A percentile compares a stretch with the other conserved stretches of the same genome.
phyloP scores from a whole-genome alignment of 2,329 filamentous ascomycete genomes.

The Lachnellula arida region DNA sequence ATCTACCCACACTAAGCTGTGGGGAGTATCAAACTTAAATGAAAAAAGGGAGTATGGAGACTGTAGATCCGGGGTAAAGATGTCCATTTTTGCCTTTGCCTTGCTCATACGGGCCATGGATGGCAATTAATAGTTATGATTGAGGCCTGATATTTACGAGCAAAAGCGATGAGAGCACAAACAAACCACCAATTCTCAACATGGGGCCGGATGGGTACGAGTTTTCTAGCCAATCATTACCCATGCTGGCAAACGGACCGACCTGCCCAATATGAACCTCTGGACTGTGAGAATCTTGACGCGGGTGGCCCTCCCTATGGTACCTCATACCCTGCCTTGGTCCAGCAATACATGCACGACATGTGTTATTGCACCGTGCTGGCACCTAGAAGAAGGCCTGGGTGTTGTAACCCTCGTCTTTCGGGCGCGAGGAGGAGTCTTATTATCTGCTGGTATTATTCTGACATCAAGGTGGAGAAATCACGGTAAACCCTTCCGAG shows the following conservation, averaged over 20 bases:
- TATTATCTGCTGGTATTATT: not conserved
- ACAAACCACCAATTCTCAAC: not conserved
- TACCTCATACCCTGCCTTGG: not conserved
- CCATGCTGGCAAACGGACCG: not conserved
- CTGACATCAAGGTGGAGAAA: not conserved
- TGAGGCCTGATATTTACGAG: not conserved
- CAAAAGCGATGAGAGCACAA: not conserved
- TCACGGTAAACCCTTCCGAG: not conserved
- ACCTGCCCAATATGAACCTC: not conserved
- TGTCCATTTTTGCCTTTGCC: conserved; percentile 2
- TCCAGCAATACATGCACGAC: conserved; percentile 10
- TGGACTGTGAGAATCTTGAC: not conserved
- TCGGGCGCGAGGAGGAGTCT: conserved; percentile 8
- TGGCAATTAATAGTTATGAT: not conserved
- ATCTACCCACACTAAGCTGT: no score
- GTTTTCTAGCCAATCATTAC: not conserved
- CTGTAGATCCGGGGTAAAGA: conserved; percentile 10
- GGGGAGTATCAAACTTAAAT: not conserved
- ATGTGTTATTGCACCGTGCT: conserved; percentile 5
- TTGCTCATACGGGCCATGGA: not conserved
- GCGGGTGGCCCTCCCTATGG: not conserved
- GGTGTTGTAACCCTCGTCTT: conserved; percentile 3
- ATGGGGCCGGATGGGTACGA: not conserved
- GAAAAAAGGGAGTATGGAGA: not conserved
- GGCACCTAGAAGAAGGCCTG: not conserved